Base-by-base conservation (phyloP, 306 rosid genomes). In the Dicorynia guianensis region DNA sequence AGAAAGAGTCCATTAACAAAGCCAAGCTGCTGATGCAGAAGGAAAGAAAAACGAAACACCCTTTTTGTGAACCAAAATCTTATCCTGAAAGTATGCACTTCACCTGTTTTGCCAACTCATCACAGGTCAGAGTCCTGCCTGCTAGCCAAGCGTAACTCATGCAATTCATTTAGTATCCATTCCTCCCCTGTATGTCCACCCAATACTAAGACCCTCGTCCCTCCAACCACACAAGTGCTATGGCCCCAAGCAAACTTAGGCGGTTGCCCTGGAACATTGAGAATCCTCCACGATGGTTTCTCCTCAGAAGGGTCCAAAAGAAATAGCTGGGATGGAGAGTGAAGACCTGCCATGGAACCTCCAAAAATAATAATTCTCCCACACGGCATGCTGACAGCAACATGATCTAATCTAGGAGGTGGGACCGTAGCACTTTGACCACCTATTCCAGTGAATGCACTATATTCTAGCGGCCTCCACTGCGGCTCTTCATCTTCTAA, bases 171-270 rank as follows among this genome's bases (percentile, higher is more conserved):
- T 7, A 96, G 96, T 71, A 96, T 81, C 99, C 99, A 96, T 81
- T 96, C 99, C 84, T 95, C 97, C 6, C 99, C 99, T 0, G 99
- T 92, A 67, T 89, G 87, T 73, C 99, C 99, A 54, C 99, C 99
- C 79, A 96, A 79, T 34, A 92, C 99, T 76, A 96, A 86, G 52
- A 96, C 98, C 76, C 97, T 85, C 0, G 98, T 92, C 64, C 99
- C 99, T 72, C 99, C 98, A 66, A 96, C 96, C 76, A 96, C 97
- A 63, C 97, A 90, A 49, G 98, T 94, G 84, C 96, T 90, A 78
- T 94, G 98, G 43, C 98, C 99, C 99, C 99, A 96, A 7, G 99
- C 90, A 85, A 89, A 92, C 70, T 92, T 96, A 6, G 99, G 99
- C 6, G 97, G 98, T 69, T 90, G 90, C 66, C 99, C 98, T 0